These are phyloP conservation scores for Plasmodium gallinaceum DNA, from an alignment of 169 alveolate genomes.

Conservation along the genomic window DNA sequence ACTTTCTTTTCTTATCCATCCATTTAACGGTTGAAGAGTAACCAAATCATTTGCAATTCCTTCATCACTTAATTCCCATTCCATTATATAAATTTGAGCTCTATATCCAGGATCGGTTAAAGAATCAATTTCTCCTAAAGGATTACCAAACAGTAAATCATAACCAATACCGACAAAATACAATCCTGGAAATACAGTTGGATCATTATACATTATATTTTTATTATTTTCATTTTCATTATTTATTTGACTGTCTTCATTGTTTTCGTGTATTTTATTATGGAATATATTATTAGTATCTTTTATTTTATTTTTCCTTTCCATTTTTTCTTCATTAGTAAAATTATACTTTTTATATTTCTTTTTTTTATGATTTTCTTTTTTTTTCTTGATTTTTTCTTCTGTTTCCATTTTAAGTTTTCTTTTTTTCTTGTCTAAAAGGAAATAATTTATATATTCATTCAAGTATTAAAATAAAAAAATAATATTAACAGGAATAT, in stretches of 20 bases:
- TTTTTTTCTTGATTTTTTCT: constrained; percentile 37
- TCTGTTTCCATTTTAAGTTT: constrained; percentile 7
- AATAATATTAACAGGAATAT: not conserved
- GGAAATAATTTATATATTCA: constrained; percentile 11
- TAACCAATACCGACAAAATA: constrained; percentile 82
- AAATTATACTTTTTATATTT: constrained; percentile 29
- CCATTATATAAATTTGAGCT: constrained; percentile 70
- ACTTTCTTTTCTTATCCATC: constrained; percentile 86
- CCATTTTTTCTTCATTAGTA: constrained; percentile 5
- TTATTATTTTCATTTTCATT: not conserved
- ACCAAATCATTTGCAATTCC: constrained; percentile 81
- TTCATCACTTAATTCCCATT: constrained; percentile 74
- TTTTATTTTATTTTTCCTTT: not conserved
- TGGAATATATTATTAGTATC: not conserved
- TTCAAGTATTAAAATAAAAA: not conserved
- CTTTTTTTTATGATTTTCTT: constrained; percentile 21
- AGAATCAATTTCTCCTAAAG: constrained; percentile 78
- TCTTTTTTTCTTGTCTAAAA: constrained; percentile 12
- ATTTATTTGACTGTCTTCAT: not conserved
- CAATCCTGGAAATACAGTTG: constrained; percentile 60
- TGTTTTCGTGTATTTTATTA: not conserved
- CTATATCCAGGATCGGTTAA: constrained; percentile 84
- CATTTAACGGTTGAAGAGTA: constrained; percentile 86
- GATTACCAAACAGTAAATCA: constrained; percentile 80
- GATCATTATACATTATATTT: not conserved